Conservation (phyloP, 129 eudicot genomes). For the Flaveria brownii region DNA sequence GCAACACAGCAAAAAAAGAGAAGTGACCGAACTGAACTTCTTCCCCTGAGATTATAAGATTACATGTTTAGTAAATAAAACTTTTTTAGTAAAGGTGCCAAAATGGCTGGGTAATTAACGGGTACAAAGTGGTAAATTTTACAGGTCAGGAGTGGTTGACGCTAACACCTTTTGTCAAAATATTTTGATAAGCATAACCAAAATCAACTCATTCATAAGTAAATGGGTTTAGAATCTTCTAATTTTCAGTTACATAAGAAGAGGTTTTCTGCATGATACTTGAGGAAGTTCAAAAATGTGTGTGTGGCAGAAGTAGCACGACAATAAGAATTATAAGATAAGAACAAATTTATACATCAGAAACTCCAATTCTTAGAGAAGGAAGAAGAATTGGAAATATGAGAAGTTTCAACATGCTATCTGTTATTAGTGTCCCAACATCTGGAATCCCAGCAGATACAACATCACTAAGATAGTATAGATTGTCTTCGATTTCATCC, state of each 20-base stretch:
- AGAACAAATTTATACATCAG: constrained; percentile 42
- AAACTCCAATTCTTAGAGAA: constrained; percentile 57
- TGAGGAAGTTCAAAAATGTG: neutral
- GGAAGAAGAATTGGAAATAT: constrained; percentile 88
- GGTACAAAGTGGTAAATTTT: neutral
- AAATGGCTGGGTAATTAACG: neutral
- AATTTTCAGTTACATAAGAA: neutral
- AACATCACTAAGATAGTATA: constrained; percentile 88
- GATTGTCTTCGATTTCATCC: constrained; percentile 94
- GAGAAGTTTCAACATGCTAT: constrained; percentile 64
- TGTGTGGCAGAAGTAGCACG: constrained; percentile 16
- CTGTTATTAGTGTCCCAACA: constrained; percentile 79
- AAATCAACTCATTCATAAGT: neutral
- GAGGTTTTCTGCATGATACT: neutral
- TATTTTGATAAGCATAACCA: neutral
- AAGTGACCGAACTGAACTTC: constrained; percentile 61
- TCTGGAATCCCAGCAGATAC: constrained; percentile 99
- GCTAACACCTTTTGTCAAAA: neutral
- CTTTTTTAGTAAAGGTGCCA: constrained; percentile 18
- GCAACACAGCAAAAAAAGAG: constrained; percentile 81
- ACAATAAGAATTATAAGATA: constrained; percentile 22
- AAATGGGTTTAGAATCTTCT: neutral
- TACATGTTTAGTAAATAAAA: constrained; percentile 29
- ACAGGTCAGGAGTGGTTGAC: neutral
- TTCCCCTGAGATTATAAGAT: constrained; percentile 51